A percentile compares a stretch with the other conserved stretches of the same genome.
Evolutionary conservation across 1,139 yeast genomes (phyloP).

Genomic region (Lizanozyma gosingica): DNA sequence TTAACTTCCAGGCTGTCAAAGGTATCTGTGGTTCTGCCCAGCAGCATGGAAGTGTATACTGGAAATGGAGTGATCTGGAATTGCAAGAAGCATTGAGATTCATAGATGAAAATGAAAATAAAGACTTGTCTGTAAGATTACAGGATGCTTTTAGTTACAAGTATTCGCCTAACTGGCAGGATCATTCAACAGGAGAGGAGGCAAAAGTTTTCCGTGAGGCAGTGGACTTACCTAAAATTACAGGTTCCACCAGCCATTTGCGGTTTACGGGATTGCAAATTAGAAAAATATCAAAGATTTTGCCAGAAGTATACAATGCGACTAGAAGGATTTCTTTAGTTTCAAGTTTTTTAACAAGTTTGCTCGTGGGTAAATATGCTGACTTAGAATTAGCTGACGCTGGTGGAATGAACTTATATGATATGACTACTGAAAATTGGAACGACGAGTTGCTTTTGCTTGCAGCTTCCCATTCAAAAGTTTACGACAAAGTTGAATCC

Average conservation of each 20-base stretch:
- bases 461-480: not conserved
- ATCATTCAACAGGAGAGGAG: slow-evolving; percentile 74
- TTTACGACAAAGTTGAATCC: slow-evolving; percentile 17
- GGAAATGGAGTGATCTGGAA: slow-evolving; percentile 41
- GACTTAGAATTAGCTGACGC: slow-evolving; percentile 78
- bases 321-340: slow-evolving; percentile 66
- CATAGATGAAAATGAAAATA: slow-evolving; percentile 20
- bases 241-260: slow-evolving; percentile 86
- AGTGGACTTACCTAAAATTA: slow-evolving; percentile 49
- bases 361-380: slow-evolving; percentile 56
- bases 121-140: slow-evolving; percentile 30
- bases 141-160: slow-evolving; percentile 47
- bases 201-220: slow-evolving; percentile 51
- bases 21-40: slow-evolving; percentile 85
- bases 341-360: slow-evolving; percentile 68
- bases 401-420: slow-evolving; percentile 87
- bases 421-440: slow-evolving; percentile 45
- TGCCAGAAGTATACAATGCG: slow-evolving; percentile 42
- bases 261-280: slow-evolving; percentile 90
- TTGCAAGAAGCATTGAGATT: slow-evolving; percentile 22
- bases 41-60: slow-evolving; percentile 86
- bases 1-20: slow-evolving; percentile 52
- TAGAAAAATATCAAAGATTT: slow-evolving; percentile 50
- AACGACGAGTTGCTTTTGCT: slow-evolving; percentile 36
- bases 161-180: slow-evolving; percentile 90